Percentiles rank a stretch among this genome's conserved stretches.
Conservation (phyloP, 2,329 filamentous ascomycete genomes). For the Aaosphaeria pasadenensis region DNA sequence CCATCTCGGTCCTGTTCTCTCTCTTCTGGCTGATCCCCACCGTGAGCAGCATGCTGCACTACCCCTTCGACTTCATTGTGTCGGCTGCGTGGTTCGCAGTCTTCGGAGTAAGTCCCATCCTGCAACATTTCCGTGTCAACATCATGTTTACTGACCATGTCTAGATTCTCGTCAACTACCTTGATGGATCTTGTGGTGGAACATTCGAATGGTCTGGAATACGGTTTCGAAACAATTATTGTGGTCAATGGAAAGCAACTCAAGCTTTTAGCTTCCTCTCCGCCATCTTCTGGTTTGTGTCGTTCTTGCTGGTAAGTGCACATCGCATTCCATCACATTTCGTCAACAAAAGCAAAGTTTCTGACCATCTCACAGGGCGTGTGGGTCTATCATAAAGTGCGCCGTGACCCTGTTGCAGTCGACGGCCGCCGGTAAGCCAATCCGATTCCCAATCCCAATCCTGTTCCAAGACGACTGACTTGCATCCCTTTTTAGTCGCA, state of each 20-base stretch:
- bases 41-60: constrained; percentile 64
- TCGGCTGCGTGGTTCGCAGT: constrained; percentile 68
- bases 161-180: constrained; percentile 39
- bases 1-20: constrained; percentile 64
- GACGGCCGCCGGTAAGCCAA: constrained; percentile 5
- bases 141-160: constrained; percentile 50
- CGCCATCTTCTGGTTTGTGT: constrained; percentile 68
- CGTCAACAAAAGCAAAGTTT: neutral
- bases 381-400: constrained; percentile 12
- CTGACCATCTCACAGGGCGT: constrained; percentile 8
- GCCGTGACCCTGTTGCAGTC: constrained; percentile 4
- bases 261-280: constrained; percentile 71
- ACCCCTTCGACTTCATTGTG: constrained; percentile 68
- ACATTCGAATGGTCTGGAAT: constrained; percentile 56
- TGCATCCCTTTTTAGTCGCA: neutral
- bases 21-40: constrained; percentile 73
- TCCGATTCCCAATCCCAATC: neutral
- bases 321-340: neutral
- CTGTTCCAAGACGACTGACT: neutral
- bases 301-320: constrained; percentile 24
- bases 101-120: constrained; percentile 52
- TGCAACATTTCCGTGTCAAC: neutral
- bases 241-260: constrained; percentile 67
- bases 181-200: constrained; percentile 24
- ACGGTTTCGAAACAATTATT: constrained; percentile 42